Evolutionary conservation across 2,329 filamentous ascomycete genomes (phyloP).

Genomic region (Claviceps sp.): DNA sequence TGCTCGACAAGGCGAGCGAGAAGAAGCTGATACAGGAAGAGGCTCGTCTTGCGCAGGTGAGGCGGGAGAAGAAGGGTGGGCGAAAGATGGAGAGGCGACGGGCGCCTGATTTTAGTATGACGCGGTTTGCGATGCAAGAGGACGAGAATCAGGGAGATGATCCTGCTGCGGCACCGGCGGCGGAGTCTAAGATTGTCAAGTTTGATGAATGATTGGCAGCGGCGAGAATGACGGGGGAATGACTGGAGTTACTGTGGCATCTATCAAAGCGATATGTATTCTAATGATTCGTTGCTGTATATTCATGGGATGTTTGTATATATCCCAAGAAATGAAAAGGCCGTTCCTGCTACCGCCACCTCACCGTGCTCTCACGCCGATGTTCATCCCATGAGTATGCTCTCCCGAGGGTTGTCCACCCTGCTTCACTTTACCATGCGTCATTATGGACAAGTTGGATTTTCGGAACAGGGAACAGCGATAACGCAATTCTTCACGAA

Average conservation of each 20-base stretch:
- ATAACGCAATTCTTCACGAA: too few species aligned
- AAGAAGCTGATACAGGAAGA: conserved; percentile 32
- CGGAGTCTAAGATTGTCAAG: conserved; percentile 9
- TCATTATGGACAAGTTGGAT: too few species aligned
- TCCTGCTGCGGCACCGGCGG: conserved; percentile 10
- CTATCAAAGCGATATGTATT: neutral
- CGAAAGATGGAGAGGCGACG: conserved; percentile 19
- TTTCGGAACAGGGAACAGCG: too few species aligned
- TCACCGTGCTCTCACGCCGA: too few species aligned
- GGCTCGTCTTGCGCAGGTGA: conserved; percentile 26
- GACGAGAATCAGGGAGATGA: conserved; percentile 18
- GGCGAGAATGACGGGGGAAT: neutral
- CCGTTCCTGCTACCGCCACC: too few species aligned
- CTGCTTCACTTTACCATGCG: too few species aligned
- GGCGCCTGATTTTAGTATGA: conserved; percentile 43
- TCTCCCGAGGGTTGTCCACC: too few species aligned
- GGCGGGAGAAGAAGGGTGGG: conserved; percentile 22
- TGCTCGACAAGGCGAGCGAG: conserved; percentile 59
- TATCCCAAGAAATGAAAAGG: too few species aligned
- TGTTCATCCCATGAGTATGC: too few species aligned
- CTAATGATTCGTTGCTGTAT: too few species aligned
- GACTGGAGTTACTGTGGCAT: conserved; percentile 1
- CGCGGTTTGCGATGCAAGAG: conserved; percentile 36
- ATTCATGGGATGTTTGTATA: too few species aligned
- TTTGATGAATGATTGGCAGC: neutral